Evolutionary conservation across 176 grass and related monocot genomes (phyloP).

Genomic region (maize (Zea mays)): Zm-B73-REFERENCE-NAM-5.0 NC_050103.1:116621001-116621500

Average conservation of each 20-base stretch:
- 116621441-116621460: no score
- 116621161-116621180: background rate
- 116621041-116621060: background rate
- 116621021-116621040: background rate
- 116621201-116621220: background rate
- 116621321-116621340: no score
- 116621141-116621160: background rate
- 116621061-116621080: background rate
- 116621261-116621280: no score
- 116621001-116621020: background rate
- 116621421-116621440: no score
- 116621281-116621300: no score
- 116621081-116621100: background rate
- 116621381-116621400: no score
- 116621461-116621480: no score
- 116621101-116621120: background rate
- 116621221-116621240: background rate
- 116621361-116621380: no score
- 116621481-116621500: no score
- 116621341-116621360: no score
- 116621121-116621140: constrained; percentile 5
- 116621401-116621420: no score
- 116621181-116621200: background rate
- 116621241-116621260: constrained; percentile 19
- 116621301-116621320: no score